Percentiles rank a stretch among this genome's conserved stretches.
Evolutionary conservation across 2,329 filamentous ascomycete species (phyloP).

Genomic region (Shiraia sp.): DNA sequence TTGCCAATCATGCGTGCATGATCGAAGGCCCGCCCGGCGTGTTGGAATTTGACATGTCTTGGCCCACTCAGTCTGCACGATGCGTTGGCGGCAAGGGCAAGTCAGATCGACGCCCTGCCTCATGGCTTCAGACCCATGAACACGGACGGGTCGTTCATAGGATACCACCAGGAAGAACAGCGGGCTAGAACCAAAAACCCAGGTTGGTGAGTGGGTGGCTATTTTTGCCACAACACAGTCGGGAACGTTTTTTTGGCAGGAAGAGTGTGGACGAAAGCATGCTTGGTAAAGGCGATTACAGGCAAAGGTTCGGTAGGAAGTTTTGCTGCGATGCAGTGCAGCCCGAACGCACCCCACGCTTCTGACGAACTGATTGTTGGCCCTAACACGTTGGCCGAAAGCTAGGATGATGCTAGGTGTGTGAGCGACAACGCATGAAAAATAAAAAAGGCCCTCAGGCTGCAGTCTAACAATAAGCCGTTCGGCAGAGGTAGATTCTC

Average conservation of each 20-base stretch:
- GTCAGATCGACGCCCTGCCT: slow-evolving; percentile 28
- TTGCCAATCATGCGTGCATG: slow-evolving; percentile 5
- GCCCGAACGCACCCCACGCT: no score
- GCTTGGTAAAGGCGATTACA: slow-evolving; percentile 16
- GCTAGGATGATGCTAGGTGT: no score
- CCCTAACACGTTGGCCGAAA: no score
- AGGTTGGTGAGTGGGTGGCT: slow-evolving; percentile 18
- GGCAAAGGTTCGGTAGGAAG: no score
- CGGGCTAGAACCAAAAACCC: slow-evolving; percentile 15
- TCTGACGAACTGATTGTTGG: no score
- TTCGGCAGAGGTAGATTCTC: no score
- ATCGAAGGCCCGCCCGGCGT: slow-evolving; percentile 2
- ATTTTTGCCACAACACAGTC: no score
- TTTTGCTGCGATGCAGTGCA: no score
- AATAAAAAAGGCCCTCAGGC: no score
- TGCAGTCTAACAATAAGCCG: no score
- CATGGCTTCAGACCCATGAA: slow-evolving; percentile 29
- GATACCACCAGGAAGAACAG: slow-evolving; percentile 30
- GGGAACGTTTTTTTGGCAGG: slow-evolving; percentile 23
- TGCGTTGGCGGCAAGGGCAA: slow-evolving; percentile 38
- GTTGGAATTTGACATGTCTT: slow-evolving; percentile 28
- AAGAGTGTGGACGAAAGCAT: slow-evolving; percentile 21
- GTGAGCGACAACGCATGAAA: no score
- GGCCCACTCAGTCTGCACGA: slow-evolving; percentile 38
- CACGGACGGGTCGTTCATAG: slow-evolving; percentile 41